Evolutionary conservation across 176 grass and related monocot genomes (phyloP), one percentile per base, ranked within the genome.

Genomic region (Aegilops speltoides): DNA sequence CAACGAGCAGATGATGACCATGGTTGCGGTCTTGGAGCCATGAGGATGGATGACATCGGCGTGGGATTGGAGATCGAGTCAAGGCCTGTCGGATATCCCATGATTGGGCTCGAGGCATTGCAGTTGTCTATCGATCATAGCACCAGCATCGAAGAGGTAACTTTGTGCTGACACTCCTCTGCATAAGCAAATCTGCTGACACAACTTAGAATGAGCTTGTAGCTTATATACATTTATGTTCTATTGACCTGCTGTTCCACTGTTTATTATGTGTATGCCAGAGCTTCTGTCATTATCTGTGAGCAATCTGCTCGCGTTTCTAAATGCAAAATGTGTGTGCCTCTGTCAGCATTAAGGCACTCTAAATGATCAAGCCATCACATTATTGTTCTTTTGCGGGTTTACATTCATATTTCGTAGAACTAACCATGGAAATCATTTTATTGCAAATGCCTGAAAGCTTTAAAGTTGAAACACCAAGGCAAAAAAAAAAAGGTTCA

Each of bases 61-160:
- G 86, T 78, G 41, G 82, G 85, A 62, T 82, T 82, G 85, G 87
- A 95, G 56, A 87, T 85, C 16, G 91, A 98, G 73, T 65, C 77
- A 64, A 76, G 81, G 68, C 61, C 46, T 9, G 36, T 56, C 70
- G 72, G 86, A 76, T 82, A 80, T 74, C 70, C 87, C 46, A 78
- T 65, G 8, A 77, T 79, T 23, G 88, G 86, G 64, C 79, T 93
- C 54, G 88, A 84, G 43, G 87, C 95, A 14, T 33, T 93, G 83
- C 95, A 98, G 87, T 34, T 98, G 40, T 98, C 95, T 16, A 78
- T 88, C 15, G 95, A 98, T 90, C 93, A 98, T 68, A 93, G 91
- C 76, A 98, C 93, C 23, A 92, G 93, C 89, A 87, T 92, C 48
- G 74, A 95, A 78, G 89, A 95, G 86, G 95, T 98, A 90, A 89